Evolutionary conservation across 192 early-diverging fungal species (phyloP).

Genomic region (Coemansia sp.): DNA sequence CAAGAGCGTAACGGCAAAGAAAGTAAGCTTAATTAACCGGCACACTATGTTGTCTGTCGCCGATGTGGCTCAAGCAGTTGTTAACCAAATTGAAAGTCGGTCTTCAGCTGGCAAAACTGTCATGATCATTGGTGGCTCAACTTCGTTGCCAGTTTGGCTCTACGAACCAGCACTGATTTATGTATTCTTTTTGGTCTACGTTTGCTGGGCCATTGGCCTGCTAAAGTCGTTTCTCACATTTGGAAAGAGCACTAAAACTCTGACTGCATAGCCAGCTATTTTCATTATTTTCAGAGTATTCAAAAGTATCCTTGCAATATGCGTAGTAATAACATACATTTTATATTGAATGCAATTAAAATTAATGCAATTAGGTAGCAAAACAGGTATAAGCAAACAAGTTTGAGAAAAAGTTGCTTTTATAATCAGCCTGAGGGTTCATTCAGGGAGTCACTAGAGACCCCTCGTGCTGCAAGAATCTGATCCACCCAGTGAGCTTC

Average conservation of each 20-base stretch:
- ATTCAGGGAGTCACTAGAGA: conserved; percentile 5
- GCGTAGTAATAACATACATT: too few species aligned
- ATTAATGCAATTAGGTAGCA: too few species aligned
- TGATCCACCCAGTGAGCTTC: conserved; percentile 49
- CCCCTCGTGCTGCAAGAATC: conserved; percentile 40
- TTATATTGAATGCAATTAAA: too few species aligned
- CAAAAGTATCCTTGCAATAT: too few species aligned
- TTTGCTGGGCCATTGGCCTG: conserved; percentile 4
- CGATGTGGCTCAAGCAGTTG: conserved; percentile 36
- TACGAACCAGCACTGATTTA: conserved; percentile 2
- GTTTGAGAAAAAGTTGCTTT: not conserved
- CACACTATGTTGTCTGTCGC: conserved; percentile 13
- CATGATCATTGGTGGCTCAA: conserved; percentile 29
- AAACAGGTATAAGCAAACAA: too few species aligned
- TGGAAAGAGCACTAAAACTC: not conserved
- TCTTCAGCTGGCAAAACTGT: conserved; percentile 23
- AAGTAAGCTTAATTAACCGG: conserved; percentile 26
- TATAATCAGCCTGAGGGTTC: not conserved
- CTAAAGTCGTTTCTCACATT: conserved; percentile 1
- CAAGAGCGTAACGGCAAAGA: conserved; percentile 21
- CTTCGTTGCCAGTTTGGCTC: conserved; percentile 29
- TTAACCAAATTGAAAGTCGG: conserved; percentile 20
- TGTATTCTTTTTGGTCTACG: not conserved
- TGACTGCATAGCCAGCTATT: not conserved
- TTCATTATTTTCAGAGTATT: not conserved